A percentile compares a stretch with the other conserved stretches of the same genome.
Conservation (phyloP, 2,329 filamentous ascomycete genomes). For the Microcyclospora pomicola region DNA sequence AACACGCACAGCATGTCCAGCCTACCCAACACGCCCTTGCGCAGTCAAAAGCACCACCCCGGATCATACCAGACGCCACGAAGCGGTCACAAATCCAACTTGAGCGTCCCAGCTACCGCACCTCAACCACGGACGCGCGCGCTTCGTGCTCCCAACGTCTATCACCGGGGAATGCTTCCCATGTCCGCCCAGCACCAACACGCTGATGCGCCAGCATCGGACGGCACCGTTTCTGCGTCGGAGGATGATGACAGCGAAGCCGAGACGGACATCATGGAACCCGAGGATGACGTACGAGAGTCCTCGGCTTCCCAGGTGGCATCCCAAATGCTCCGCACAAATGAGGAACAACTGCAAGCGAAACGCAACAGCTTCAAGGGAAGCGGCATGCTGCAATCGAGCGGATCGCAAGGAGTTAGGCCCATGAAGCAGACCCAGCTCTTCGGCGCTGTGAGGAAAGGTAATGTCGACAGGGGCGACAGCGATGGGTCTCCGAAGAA, state of each 20-base stretch:
- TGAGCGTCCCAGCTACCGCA: conserved; percentile 32
- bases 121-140: conserved; percentile 33
- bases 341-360: conserved; percentile 28
- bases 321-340: conserved; percentile 43
- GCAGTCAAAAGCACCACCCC: conserved; percentile 40
- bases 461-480: conserved; percentile 27
- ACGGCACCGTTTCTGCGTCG: conserved; percentile 64
- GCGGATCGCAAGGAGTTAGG: conserved; percentile 2
- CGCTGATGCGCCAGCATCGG: conserved; percentile 9
- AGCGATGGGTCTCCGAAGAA: conserved; percentile 29
- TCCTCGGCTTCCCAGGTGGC: conserved; percentile 69
- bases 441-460: conserved; percentile 48
- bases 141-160: conserved; percentile 26
- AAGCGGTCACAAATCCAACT: conserved; percentile 8
- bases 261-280: conserved; percentile 48
- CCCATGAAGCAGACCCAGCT: conserved; percentile 45
- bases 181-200: conserved; percentile 10
- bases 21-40: conserved; percentile 60
- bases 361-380: conserved; percentile 26
- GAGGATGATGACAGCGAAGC: conserved; percentile 36
- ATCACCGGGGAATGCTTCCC: conserved; percentile 6
- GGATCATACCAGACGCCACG: conserved; percentile 10
- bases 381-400: conserved; percentile 13
- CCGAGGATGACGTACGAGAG: conserved; percentile 47
- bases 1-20: conserved; percentile 76